These are phyloP conservation scores for Solanum pimpinellifolium DNA, from an alignment of 257 asterid genomes.

Conservation along the genomic window DNA sequence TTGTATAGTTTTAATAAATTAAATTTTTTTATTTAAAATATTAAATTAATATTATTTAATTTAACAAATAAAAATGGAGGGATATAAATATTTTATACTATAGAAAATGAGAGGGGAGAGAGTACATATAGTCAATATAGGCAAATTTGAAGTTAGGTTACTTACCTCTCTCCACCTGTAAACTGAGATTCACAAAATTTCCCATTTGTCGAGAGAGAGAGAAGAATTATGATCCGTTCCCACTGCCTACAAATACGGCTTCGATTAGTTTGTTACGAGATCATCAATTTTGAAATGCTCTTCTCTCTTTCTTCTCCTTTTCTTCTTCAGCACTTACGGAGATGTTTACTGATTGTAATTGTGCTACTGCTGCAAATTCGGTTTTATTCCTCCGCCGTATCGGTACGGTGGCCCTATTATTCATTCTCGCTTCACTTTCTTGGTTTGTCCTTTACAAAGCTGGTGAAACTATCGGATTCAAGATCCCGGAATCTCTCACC, in stretches of 20 bases:
- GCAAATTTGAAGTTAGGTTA: neutral
- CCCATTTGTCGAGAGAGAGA: neutral
- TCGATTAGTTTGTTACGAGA: neutral
- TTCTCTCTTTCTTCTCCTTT: neutral
- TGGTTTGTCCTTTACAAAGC: constrained; percentile 19
- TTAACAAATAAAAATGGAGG: no score
- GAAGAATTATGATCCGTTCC: neutral
- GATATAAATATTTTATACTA: no score
- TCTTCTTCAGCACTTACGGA: neutral
- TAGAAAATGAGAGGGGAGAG: no score
- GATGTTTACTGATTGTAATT: neutral
- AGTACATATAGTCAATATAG: no score
- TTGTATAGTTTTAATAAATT: no score
- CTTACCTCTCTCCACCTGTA: neutral
- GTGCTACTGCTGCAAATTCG: neutral
- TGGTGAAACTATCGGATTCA: constrained; percentile 6
- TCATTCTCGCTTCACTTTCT: neutral
- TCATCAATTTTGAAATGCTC: neutral
- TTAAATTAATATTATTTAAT: no score
- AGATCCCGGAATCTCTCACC: neutral
- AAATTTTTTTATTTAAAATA: no score
- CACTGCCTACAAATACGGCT: neutral
- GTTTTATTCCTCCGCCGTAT: constrained; percentile 1
- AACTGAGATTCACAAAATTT: neutral
- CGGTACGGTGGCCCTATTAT: neutral